These are phyloP conservation scores for Ammopiptanthus mongolicus DNA, from an alignment of 306 rosid species.

Conservation along the genomic window DNA sequence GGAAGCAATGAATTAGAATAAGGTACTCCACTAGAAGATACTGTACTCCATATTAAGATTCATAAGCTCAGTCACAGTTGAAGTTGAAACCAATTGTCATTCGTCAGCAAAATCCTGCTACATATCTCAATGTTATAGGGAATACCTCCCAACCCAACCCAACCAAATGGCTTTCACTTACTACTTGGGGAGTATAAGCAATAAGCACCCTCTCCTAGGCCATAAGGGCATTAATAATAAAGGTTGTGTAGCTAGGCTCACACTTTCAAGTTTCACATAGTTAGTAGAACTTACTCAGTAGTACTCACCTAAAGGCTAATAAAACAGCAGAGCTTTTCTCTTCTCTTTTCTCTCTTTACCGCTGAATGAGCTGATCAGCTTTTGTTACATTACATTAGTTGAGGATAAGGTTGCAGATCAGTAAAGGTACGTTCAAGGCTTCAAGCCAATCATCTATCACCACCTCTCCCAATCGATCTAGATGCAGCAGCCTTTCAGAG, in stretches of 20 bases:
- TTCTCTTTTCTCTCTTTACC: slow-evolving; percentile 2
- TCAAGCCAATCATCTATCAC: slow-evolving; percentile 37
- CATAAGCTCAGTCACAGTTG: not conserved
- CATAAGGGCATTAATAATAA: slow-evolving; percentile 13
- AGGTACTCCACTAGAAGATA: no score
- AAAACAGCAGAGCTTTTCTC: not conserved
- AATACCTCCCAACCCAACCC: slow-evolving; percentile 28
- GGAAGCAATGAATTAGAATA: slow-evolving; percentile 21
- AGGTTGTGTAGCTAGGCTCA: slow-evolving; percentile 26
- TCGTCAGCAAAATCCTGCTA: slow-evolving; percentile 23
- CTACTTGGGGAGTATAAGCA: not conserved
- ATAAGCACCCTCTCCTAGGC: slow-evolving; percentile 35
- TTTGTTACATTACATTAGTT: not conserved
- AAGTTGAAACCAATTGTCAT: not conserved
- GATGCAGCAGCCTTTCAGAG: slow-evolving; percentile 36
- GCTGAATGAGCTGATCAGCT: slow-evolving; percentile 11
- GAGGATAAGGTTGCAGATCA: slow-evolving; percentile 58
- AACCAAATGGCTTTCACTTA: slow-evolving; percentile 26
- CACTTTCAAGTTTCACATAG: slow-evolving; percentile 22
- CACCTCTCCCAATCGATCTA: slow-evolving; percentile 58
- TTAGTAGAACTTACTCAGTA: not conserved
- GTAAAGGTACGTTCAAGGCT: slow-evolving; percentile 14
- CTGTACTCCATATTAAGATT: no score
- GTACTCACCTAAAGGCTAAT: not conserved
- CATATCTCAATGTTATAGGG: slow-evolving; percentile 38